Conservation (phyloP, 495 filamentous ascomycete genomes). For the Neurospora sp. region DNA sequence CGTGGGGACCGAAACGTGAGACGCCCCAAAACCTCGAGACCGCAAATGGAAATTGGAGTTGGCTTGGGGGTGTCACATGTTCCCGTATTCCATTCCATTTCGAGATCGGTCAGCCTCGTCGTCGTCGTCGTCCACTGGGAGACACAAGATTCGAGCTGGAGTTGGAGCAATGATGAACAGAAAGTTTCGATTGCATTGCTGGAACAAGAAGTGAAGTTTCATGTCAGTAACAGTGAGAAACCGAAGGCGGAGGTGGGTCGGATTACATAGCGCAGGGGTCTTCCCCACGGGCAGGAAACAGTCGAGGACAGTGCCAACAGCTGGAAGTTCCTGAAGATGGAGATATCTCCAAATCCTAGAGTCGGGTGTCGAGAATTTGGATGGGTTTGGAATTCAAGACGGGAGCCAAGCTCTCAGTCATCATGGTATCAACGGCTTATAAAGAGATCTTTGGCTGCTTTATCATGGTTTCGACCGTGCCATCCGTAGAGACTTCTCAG, state of each 20-base stretch:
- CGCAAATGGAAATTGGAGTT: not conserved
- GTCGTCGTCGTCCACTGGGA: not conserved
- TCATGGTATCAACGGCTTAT: not conserved
- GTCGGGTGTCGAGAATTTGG: not conserved
- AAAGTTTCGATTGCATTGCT: not conserved
- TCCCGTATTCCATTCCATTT: not conserved
- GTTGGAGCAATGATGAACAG: not conserved
- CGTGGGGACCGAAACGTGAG: not conserved
- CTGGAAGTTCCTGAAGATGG: not conserved
- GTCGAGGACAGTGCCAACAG: not conserved
- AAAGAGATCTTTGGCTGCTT: not conserved
- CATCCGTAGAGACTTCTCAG: not conserved
- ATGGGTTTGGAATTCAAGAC: not conserved
- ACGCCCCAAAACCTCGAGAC: not conserved
- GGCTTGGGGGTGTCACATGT: not conserved
- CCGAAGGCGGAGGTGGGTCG: not conserved
- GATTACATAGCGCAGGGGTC: not conserved
- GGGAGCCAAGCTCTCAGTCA: not conserved
- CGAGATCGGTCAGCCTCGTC: not conserved
- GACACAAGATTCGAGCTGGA: not conserved
- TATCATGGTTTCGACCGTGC: not conserved
- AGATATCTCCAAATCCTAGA: not conserved
- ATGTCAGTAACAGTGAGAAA: not conserved
- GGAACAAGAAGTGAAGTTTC: not conserved
- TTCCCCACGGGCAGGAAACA: not conserved